Base-by-base conservation (phyloP, 179 eudicot genomes). In the Pouteria campechiana region DNA sequence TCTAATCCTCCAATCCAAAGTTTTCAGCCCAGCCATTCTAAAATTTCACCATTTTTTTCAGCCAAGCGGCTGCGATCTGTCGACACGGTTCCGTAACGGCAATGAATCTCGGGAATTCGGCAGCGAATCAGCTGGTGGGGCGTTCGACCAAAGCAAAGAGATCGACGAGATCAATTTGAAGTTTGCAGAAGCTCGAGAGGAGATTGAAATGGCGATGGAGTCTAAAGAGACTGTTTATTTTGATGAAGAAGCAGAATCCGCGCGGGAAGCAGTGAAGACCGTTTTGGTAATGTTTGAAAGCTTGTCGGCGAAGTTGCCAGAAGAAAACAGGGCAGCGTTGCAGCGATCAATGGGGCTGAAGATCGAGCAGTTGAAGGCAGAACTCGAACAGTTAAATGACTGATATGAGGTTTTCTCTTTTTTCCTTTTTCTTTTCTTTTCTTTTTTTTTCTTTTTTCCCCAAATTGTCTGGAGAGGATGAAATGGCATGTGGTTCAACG, bases 321-420 rank as follows among this genome's bases (percentile, higher is more conserved):
- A 58, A 23, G 55, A 48, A 12, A 81, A 83, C 41, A 83, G 57
- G 50, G 66, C 47, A 1, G 70, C 72, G 28, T 37, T 83, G 37
- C 70, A 55, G 45, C 69, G 96, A 64, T 74, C 96, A 4, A 86
- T 86, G 96, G 96, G 96, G 15, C 75, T 86, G 57, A 86, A 86
- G 69, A 78, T 86, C 46, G 85, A 86, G 75, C 96, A 86, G 43
- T 77, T 86, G 72, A 86, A 86, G 54, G 96, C 96, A 50, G 96
- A 87, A 67, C 79, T 87, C 53, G 71, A 68, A 18, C 96, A 87
- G 39, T 64, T 87, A 62, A 71, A 83, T 51, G 96, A 87, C 30
- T 82, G 75, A 62, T n/a, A n/a, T 57, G 67, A 60, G 58, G 25
- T 30, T 47, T 17, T 12, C 25, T 44, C 14, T 2, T 40, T 22